phyloP scores from a whole-genome alignment of 371 early-diverging fungal genomes.

The Fennellomyces sp. region DNA sequence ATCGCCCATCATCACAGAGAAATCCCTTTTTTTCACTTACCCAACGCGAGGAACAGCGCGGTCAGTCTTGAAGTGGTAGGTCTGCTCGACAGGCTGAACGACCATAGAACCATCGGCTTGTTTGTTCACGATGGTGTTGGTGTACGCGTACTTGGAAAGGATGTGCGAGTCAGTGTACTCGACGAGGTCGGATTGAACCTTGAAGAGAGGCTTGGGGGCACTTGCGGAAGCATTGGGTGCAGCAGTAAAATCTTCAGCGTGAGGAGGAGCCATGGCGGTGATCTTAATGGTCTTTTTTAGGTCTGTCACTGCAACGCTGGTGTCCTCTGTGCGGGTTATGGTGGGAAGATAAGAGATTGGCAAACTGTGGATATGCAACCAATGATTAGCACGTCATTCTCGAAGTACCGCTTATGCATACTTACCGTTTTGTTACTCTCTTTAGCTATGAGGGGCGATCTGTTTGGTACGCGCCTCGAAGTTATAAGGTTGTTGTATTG shows the following conservation, averaged over 20 bases:
- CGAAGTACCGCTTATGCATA: neutral
- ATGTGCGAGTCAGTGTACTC: constrained; percentile 85
- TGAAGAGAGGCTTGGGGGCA: constrained; percentile 63
- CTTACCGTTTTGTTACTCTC: constrained; percentile 6
- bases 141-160: constrained; percentile 84
- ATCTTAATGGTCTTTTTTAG: constrained; percentile 65
- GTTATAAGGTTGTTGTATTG: neutral
- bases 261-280: constrained; percentile 31
- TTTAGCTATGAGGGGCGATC: neutral
- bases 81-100: constrained; percentile 84
- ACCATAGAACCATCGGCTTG: constrained; percentile 67
- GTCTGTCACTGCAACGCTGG: constrained; percentile 69
- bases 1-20: neutral
- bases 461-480: neutral
- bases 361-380: constrained; percentile 53
- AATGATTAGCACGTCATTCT: neutral
- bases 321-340: constrained; percentile 91
- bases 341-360: constrained; percentile 80
- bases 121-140: constrained; percentile 80
- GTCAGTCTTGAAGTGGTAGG: constrained; percentile 89
- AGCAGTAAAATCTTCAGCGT: constrained; percentile 30
- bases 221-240: constrained; percentile 27
- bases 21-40: constrained; percentile 47
- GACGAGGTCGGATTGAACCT: constrained; percentile 87
- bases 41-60: constrained; percentile 80